A percentile compares a stretch with the other conserved stretches of the same genome.
Evolutionary conservation across 352 stramenopile species (phyloP).

Genomic region (Salisapilia sapeloensis): DNA sequence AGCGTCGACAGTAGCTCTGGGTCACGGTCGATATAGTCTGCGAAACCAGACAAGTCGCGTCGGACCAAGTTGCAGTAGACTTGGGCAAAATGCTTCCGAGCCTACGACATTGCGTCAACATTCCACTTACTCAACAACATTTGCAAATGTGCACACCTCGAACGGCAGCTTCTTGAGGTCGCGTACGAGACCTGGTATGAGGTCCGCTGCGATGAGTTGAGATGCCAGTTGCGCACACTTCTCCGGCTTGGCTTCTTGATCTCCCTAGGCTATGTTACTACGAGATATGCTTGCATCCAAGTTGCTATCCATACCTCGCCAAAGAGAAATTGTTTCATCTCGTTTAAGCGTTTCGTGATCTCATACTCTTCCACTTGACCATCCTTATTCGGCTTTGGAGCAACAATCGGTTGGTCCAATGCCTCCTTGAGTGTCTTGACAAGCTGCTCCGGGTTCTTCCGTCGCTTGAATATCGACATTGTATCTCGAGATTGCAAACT

Average conservation of each 20-base stretch:
- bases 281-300: not conserved
- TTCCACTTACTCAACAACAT: not conserved
- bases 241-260: constrained; percentile 59
- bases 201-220: constrained; percentile 43
- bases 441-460: constrained; percentile 68
- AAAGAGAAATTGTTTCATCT: constrained; percentile 77
- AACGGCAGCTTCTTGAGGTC: constrained; percentile 64
- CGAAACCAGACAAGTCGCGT: constrained; percentile 68
- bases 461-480: constrained; percentile 60
- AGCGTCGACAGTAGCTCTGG: constrained; percentile 60
- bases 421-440: constrained; percentile 68
- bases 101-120: constrained; percentile 4
- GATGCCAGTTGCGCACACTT: constrained; percentile 65
- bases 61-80: constrained; percentile 85
- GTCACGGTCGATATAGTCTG: constrained; percentile 59
- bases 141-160: constrained; percentile 13
- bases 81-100: constrained; percentile 70
- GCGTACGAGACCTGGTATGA: constrained; percentile 54
- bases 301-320: constrained; percentile 25
- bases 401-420: constrained; percentile 22
- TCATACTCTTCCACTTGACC: constrained; percentile 27
- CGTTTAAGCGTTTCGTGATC: constrained; percentile 64
- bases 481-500: no score
- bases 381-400: constrained; percentile 43
- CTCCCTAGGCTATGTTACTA: constrained; percentile 25